Evolutionary conservation across 345 rosid species (phyloP), one percentile per base, ranked within the genome.

Genomic region (Hypericum androsaemum): DNA sequence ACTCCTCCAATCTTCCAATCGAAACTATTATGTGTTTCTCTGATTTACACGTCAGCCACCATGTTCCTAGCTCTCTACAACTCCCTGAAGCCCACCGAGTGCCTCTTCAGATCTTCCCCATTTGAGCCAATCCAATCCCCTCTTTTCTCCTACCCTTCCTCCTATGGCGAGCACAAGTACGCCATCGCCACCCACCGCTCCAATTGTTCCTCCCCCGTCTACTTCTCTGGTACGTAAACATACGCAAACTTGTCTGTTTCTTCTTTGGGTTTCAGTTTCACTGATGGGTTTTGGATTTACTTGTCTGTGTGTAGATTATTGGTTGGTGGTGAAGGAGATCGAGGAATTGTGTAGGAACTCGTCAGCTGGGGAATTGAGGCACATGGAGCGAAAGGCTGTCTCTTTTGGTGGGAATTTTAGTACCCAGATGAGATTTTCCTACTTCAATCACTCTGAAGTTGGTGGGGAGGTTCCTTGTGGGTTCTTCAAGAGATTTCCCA

Each of bases 81-180:
- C 6, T 60, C 78, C 11, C 56, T 80, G 7, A 68, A 79, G 32
- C 69, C 83, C 11, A 56, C 75, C 59, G 69, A 62, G 59, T 87
- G 98, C 60, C 73, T 87, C 67, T 75, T 81, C 75, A 68, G 81
- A 41, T 75, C 79, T 35, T 87, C 98, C 7, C 84, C 95, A 7
- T 84, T 70, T 40, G 83, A 84, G 54, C 98, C 92, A 6, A 59
- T 87, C 17, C 81, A 71, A 40, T 41, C 71, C 35, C 74, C 87
- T 5, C 77, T 87, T 50, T 90, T 87, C 77, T 65, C 82, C 3
- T 90, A 80, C 60, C 95, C 95, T 59, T 44, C 74, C 41, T 76
- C 89, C 57, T 90, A 90, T 39, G 92, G 95, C 57, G 75, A 77
- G 46, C 95, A 87, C 80, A 90, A 90, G 67, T 79, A 90, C 47